Percentiles rank a stretch among this genome's conserved stretches.
These are phyloP conservation scores for Zopfia rhizophila DNA, from an alignment of 2,329 filamentous ascomycete genomes.

Conservation along the genomic window DNA sequence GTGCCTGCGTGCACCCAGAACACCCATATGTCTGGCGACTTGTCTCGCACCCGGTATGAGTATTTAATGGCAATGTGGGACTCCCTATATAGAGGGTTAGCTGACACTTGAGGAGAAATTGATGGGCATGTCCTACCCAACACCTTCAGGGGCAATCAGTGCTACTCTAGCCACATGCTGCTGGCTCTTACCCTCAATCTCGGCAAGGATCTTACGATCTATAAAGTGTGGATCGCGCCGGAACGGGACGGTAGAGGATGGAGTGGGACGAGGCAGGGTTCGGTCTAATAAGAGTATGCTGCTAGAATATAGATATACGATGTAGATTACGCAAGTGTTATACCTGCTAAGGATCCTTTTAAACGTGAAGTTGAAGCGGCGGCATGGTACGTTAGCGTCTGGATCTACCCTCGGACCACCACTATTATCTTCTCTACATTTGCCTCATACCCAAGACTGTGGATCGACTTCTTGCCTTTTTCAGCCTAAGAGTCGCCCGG, in stretches of 20 bases:
- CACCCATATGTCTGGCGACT: conserved; percentile 31
- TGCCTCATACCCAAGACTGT: conserved; percentile 21
- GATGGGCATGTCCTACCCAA: conserved; percentile 16
- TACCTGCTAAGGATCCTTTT: no score
- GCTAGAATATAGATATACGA: not conserved
- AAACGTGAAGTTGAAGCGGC: no score
- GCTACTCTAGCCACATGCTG: conserved; percentile 8
- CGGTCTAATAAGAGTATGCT: not conserved
- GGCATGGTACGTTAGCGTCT: conserved; percentile 14
- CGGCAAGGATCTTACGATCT: conserved; percentile 10
- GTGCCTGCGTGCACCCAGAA: conserved; percentile 44
- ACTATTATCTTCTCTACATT: conserved; percentile 21
- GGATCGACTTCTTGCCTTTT: conserved; percentile 19
- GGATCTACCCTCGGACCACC: conserved; percentile 13
- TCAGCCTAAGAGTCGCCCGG: conserved; percentile 11
- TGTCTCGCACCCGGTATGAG: conserved; percentile 28
- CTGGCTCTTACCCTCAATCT: conserved; percentile 4
- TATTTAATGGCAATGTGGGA: conserved; percentile 37
- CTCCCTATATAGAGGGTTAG: conserved; percentile 16
- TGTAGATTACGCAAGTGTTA: not conserved
- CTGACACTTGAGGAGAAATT: conserved; percentile 1
- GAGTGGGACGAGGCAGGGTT: conserved; percentile 4
- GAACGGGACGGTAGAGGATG: conserved; percentile 14
- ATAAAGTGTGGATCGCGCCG: conserved; percentile 17
- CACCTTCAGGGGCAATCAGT: conserved; percentile 17